phyloP scores from a whole-genome alignment of 2,329 filamentous ascomycete species.

The Nothopassalora personata region DNA sequence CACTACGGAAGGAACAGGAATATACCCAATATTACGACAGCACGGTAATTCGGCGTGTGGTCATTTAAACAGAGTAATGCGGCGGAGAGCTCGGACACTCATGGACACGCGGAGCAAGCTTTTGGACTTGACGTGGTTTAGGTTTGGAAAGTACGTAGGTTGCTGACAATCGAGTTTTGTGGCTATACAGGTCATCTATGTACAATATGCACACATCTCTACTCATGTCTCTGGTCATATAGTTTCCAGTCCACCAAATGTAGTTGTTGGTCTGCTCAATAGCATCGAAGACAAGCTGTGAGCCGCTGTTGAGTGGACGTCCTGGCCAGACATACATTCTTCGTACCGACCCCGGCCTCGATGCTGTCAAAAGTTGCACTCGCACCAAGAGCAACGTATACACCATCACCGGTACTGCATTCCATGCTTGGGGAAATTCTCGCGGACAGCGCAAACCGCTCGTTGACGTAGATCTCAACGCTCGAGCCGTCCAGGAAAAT shows the following conservation, averaged over 20 bases:
- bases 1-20: not conserved
- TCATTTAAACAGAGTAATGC: not conserved
- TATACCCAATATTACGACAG: not conserved
- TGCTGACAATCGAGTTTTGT: not conserved
- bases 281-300: constrained; percentile 39
- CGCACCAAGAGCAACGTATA: constrained; percentile 37
- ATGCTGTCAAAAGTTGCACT: constrained; percentile 35
- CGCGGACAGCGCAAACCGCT: constrained; percentile 37
- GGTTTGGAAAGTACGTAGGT: not conserved
- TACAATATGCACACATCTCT: not conserved
- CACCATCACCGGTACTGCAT: constrained; percentile 41
- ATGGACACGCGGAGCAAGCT: not conserved
- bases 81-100: not conserved
- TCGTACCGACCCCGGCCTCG: constrained; percentile 36
- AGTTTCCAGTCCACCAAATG: constrained; percentile 42
- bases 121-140: too few relatives aligned
- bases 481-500: constrained; percentile 46
- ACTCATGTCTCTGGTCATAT: not conserved
- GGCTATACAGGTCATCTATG: not conserved
- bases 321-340: constrained; percentile 40
- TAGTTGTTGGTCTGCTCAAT: constrained; percentile 42
- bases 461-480: constrained; percentile 45
- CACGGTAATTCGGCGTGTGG: not conserved
- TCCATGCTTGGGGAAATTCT: constrained; percentile 43
- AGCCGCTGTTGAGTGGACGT: constrained; percentile 39